Evolutionary conservation across 1,284 basidiomycete genomes (phyloP).

Genomic region (Ceratorhiza oryzae-sativae): DNA sequence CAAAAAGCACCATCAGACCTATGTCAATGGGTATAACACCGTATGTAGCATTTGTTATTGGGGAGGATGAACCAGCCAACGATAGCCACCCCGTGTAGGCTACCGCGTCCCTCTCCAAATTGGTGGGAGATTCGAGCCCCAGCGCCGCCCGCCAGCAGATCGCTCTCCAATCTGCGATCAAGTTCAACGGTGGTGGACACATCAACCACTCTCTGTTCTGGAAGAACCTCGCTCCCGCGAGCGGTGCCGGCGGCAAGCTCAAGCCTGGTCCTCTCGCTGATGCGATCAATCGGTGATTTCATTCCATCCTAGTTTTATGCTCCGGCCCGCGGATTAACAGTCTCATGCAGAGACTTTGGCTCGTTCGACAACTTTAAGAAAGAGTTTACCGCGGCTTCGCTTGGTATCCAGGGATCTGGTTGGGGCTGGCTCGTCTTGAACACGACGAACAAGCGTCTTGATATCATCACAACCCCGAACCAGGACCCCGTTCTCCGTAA

Average conservation of each 20-base stretch:
- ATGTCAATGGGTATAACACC: constrained; percentile 75
- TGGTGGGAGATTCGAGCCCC: constrained; percentile 56
- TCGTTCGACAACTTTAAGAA: constrained; percentile 71
- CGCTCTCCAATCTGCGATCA: constrained; percentile 73
- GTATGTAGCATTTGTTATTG: constrained; percentile 11
- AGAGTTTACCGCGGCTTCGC: constrained; percentile 77
- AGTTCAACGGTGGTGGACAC: constrained; percentile 78
- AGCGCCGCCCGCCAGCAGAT: constrained; percentile 72
- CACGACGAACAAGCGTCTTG: constrained; percentile 67
- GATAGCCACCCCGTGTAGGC: constrained; percentile 43
- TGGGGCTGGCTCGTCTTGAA: constrained; percentile 91
- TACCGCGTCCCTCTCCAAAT: constrained; percentile 40
- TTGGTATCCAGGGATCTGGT: constrained; percentile 87
- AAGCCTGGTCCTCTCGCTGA: constrained; percentile 62
- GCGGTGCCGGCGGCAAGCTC: constrained; percentile 43
- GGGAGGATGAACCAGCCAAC: too few species aligned
- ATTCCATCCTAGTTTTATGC: background rate
- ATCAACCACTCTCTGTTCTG: constrained; percentile 95
- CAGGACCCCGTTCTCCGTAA: constrained; percentile 81
- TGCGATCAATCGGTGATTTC: constrained; percentile 59
- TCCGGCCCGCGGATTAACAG: background rate
- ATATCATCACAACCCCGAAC: constrained; percentile 82
- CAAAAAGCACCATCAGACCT: constrained; percentile 85
- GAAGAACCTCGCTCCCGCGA: constrained; percentile 82
- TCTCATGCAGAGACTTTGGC: constrained; percentile 60